Conservation (phyloP, 176 grass and related monocot genomes). For the Avena insularis region DNA sequence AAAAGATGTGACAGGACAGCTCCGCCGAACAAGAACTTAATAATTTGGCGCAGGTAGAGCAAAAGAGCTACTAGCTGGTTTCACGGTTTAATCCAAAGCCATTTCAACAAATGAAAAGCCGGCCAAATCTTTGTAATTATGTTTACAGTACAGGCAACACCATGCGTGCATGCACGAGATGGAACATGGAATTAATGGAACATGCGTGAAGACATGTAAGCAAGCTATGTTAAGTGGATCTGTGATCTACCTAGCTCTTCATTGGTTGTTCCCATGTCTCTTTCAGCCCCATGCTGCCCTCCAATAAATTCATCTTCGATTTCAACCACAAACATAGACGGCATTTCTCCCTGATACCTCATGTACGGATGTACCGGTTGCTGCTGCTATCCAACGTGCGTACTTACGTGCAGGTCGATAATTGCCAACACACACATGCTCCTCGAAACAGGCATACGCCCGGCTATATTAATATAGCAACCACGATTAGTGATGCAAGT, state of each 20-base stretch:
- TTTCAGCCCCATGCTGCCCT: neutral
- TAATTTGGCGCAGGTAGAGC: too few species aligned
- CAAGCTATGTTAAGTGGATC: conserved; percentile 15
- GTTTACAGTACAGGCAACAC: neutral
- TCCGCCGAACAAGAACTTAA: too few species aligned
- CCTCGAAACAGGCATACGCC: too few species aligned
- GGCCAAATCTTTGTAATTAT: neutral
- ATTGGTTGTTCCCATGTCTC: conserved; percentile 3
- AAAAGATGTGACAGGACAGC: too few species aligned
- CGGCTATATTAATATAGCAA: too few species aligned
- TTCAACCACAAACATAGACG: neutral
- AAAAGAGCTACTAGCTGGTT: too few species aligned
- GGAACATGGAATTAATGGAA: neutral
- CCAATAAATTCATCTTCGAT: neutral
- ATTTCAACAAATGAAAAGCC: neutral
- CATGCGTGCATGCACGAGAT: neutral
- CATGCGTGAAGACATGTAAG: neutral
- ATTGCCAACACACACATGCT: neutral
- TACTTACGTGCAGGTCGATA: neutral
- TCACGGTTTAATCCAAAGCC: too few species aligned
- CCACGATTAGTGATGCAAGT: too few species aligned
- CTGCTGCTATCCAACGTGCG: neutral
- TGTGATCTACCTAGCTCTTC: neutral
- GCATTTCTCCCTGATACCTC: neutral
- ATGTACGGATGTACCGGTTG: neutral